A percentile compares a stretch with the other conserved stretches of the same genome.
phyloP scores from a whole-genome alignment of 495 filamentous ascomycete genomes.

The Geopyxis carbonaria region DNA sequence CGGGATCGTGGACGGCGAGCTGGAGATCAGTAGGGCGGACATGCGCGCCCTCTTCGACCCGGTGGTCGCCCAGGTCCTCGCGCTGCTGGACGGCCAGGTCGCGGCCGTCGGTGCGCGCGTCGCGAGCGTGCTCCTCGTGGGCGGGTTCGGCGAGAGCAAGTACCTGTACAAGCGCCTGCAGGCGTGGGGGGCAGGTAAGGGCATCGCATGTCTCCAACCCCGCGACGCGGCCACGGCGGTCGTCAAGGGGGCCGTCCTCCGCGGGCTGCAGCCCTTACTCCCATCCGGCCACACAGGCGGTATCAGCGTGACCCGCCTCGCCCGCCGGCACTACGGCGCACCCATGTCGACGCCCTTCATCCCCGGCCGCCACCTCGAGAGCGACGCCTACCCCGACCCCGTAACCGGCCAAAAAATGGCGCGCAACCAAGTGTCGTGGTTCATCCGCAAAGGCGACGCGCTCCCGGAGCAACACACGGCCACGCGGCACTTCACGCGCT shows the following conservation, averaged over 20 bases:
- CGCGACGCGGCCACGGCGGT: constrained; percentile 2
- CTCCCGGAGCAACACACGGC: background rate
- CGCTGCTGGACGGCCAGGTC: constrained; percentile 7
- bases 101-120: background rate
- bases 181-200: background rate
- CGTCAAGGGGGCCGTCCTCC: background rate
- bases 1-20: constrained; percentile 2
- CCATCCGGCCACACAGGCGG: background rate
- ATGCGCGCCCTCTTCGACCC: constrained; percentile 12
- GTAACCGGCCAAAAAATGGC: constrained; percentile 6
- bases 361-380: background rate
- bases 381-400: constrained; percentile 3
- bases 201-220: constrained; percentile 4
- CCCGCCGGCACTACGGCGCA: constrained; percentile 10
- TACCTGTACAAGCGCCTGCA: constrained; percentile 10
- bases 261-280: background rate
- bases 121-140: constrained; percentile 13
- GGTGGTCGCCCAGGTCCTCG: constrained; percentile 2
- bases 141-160: constrained; percentile 17
- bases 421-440: constrained; percentile 11
- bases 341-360: constrained; percentile 5
- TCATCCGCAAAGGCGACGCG: constrained; percentile 5
- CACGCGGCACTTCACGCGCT: background rate
- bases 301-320: constrained; percentile 5
- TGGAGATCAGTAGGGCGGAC: constrained; percentile 4